These are phyloP conservation scores for Phyllosticta capitalensis DNA, from an alignment of 2,329 filamentous ascomycete genomes.

Conservation along the genomic window DNA sequence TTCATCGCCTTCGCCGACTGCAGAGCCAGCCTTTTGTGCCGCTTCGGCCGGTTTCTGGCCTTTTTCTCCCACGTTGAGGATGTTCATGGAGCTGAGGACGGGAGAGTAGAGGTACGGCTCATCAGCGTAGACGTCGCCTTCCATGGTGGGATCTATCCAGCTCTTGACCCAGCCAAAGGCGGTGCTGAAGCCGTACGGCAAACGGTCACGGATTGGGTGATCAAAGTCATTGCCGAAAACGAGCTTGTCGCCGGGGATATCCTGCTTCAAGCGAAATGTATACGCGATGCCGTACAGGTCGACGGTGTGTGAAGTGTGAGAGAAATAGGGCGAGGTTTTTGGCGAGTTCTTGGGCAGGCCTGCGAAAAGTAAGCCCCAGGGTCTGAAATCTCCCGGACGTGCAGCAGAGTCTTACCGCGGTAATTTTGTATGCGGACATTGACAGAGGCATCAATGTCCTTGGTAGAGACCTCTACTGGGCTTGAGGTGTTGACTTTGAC, in stretches of 20 bases:
- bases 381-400: not conserved
- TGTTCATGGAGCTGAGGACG: constrained; percentile 70
- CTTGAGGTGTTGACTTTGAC: constrained; percentile 66
- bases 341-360: constrained; percentile 68
- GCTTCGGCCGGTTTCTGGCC: constrained; percentile 24
- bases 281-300: constrained; percentile 85
- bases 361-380: constrained; percentile 15
- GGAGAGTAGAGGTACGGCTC: constrained; percentile 79
- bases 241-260: constrained; percentile 60
- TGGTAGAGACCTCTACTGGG: constrained; percentile 52
- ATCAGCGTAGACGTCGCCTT: constrained; percentile 84
- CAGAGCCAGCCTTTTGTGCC: constrained; percentile 42
- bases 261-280: constrained; percentile 61
- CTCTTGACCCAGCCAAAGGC: constrained; percentile 80
- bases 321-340: constrained; percentile 67
- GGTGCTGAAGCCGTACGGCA: constrained; percentile 78
- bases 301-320: constrained; percentile 53
- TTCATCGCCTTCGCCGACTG: constrained; percentile 58
- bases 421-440: constrained; percentile 65
- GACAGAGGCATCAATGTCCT: constrained; percentile 56
- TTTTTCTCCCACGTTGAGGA: constrained; percentile 53
- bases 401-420: constrained; percentile 26
- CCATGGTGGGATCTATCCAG: constrained; percentile 83
- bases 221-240: constrained; percentile 97
- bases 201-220: constrained; percentile 71